A percentile compares a stretch with the other conserved stretches of the same genome.
phyloP scores from a whole-genome alignment of 257 asterid genomes.

The Buddleja alternifolia region DNA sequence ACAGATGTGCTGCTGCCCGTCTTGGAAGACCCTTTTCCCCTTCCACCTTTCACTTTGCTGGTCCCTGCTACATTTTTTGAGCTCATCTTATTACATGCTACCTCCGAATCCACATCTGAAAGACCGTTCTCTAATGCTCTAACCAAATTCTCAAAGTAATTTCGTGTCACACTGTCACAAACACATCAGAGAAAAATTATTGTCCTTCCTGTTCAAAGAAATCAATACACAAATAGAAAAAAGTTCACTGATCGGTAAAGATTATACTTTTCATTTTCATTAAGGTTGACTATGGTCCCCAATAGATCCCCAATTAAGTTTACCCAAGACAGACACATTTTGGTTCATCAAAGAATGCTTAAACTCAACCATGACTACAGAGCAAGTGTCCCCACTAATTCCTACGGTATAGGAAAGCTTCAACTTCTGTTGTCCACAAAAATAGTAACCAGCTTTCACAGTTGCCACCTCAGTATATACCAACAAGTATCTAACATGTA shows the following conservation, averaged over 20 bases:
- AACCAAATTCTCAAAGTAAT: conserved; percentile 91
- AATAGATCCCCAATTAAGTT: too few relatives aligned
- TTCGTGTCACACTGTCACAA: conserved; percentile 78
- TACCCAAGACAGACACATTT: too few relatives aligned
- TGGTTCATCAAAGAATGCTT: too few relatives aligned
- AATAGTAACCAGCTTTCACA: too few relatives aligned
- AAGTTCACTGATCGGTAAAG: not conserved
- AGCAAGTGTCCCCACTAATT: too few relatives aligned
- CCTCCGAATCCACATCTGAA: conserved; percentile 83
- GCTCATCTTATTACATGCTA: conserved; percentile 48
- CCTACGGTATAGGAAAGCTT: too few relatives aligned
- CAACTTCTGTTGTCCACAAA: too few relatives aligned
- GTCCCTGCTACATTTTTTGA: conserved; percentile 58
- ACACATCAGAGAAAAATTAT: not conserved
- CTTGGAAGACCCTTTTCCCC: conserved; percentile 60
- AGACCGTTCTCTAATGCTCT: conserved; percentile 93
- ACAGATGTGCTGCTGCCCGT: conserved; percentile 35
- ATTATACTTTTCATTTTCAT: too few relatives aligned
- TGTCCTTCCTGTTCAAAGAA: not conserved
- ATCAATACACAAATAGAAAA: not conserved
- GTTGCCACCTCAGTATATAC: too few relatives aligned
- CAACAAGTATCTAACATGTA: too few relatives aligned
- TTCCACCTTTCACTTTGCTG: conserved; percentile 72
- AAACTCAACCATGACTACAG: too few relatives aligned
- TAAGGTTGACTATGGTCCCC: too few relatives aligned